Evolutionary conservation across 75 land plant species (phyloP).

Genomic region (Pinus tabuliformis): DNA sequence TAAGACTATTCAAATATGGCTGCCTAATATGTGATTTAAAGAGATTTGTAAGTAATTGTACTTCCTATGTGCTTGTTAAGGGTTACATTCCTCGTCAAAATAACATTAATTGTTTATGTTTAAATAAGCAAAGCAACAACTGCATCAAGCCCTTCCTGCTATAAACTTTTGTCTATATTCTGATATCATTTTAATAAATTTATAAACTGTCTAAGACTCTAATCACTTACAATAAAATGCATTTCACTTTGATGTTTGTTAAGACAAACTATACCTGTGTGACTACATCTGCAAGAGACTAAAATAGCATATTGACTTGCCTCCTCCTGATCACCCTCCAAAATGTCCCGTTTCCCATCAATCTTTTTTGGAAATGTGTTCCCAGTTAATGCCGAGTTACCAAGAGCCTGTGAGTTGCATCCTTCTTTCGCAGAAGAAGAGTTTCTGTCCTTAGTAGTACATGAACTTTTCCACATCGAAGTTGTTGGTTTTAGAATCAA

Average conservation of each 20-base stretch:
- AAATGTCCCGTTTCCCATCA: conserved; percentile 22
- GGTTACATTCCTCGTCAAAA: background rate
- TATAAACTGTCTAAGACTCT: background rate
- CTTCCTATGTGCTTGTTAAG: background rate
- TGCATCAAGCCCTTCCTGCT: no score
- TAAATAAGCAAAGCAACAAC: background rate
- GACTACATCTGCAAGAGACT: conserved; percentile 93
- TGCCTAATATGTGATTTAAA: background rate
- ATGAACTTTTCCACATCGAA: conserved; percentile 32
- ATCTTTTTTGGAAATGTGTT: conserved; percentile 11
- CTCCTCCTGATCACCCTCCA: conserved; percentile 22
- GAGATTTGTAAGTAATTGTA: background rate
- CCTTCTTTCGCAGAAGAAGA: conserved; percentile 11
- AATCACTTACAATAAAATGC: background rate
- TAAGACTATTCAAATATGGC: background rate
- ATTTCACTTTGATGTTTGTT: background rate
- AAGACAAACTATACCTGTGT: conserved; percentile 60
- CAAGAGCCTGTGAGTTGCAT: conserved; percentile 3
- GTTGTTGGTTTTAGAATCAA: conserved; percentile 81
- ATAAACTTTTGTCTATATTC: background rate
- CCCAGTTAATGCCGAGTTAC: conserved; percentile 15
- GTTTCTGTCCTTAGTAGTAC: conserved; percentile 15
- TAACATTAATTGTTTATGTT: background rate
- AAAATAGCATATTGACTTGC: conserved; percentile 66
- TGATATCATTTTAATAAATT: background rate